These are phyloP conservation scores for Haplosporangium gracile DNA, from an alignment of 192 early-diverging fungal species.

Conservation along the genomic window DNA sequence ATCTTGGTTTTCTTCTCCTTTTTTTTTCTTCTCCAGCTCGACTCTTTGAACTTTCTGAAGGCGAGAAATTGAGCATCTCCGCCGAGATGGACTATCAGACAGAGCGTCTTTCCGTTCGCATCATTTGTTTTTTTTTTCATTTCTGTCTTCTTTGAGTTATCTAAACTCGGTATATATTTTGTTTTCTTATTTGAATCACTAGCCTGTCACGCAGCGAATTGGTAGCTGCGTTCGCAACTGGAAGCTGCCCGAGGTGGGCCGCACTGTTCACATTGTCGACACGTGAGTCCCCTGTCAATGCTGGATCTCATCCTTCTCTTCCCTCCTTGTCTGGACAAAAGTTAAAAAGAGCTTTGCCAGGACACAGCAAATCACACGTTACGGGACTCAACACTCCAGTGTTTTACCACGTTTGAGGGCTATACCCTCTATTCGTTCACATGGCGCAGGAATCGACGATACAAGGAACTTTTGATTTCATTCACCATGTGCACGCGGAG, in stretches of 20 bases:
- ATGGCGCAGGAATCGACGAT: neutral
- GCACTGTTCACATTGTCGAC: slow-evolving; percentile 55
- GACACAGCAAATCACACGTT: neutral
- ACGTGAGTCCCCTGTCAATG: slow-evolving; percentile 33
- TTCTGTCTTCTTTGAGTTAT: neutral
- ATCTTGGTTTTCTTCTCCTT: neutral
- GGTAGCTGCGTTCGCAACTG: slow-evolving; percentile 54
- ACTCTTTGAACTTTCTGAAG: neutral
- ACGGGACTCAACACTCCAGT: neutral
- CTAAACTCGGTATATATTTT: neutral
- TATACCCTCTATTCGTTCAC: neutral
- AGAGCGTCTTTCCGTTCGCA: neutral
- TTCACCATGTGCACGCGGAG: neutral
- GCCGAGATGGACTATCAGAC: slow-evolving; percentile 7
- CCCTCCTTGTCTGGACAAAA: neutral
- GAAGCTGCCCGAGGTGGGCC: slow-evolving; percentile 51
- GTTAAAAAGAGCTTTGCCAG: neutral
- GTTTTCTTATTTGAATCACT: neutral
- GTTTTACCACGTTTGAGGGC: neutral
- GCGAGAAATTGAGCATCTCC: neutral
- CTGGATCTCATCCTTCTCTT: neutral
- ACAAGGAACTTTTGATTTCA: neutral
- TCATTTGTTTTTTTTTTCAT: neutral
- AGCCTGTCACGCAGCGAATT: slow-evolving; percentile 55
- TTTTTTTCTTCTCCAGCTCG: neutral